Evolutionary conservation across 176 grass and related monocot species (phyloP), one percentile per base, ranked within the genome.

Genomic region (Cymbopogon citratus): DNA sequence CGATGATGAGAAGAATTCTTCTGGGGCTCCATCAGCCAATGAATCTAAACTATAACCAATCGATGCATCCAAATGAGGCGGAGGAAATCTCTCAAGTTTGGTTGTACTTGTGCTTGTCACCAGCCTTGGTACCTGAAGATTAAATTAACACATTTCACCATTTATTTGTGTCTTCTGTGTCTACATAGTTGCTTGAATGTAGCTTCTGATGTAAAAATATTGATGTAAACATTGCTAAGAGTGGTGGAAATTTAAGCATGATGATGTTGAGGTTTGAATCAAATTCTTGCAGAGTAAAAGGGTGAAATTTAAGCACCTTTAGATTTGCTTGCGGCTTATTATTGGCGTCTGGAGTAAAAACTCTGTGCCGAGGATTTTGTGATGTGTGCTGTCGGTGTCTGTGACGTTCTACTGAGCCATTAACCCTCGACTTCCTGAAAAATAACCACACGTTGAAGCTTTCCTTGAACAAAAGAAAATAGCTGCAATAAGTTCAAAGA

Each of bases 31-130:
- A 48, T 88, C 91, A 46, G 34, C 70, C 0, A 70, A 83, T 13
- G 77, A 36, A 51, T 92, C 89, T 7, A 90, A 3, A 27, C 86
- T 84, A 74, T 72, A 56, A 24, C 97, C 97, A 8, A 93, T 96
- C 19, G 97, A 87, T 2, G 84, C 97, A 48, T 99, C 97, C 9
- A 99, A 86, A 82, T 99, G 97, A 31, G 97, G 97, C 5, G 97
- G 97, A 14, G 97, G 97, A 76, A 99, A 99, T 57, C 84, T 99
- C 61, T 99, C 93, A 12, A 74, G 71, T 79, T 88, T 93, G 68
- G 85, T 91, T 67, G 81, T 85, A 62, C 97, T 99, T 18, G 89
- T 81, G 77, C 91, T 95, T 1, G 85, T 88, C 76, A 96, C 77
- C 77, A 95, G 69, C 80, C 91, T 96, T 76, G 89, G 85, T 65